Base-by-base conservation (phyloP, 371 early-diverging fungal species). In the Fennellomyces sp. region DNA sequence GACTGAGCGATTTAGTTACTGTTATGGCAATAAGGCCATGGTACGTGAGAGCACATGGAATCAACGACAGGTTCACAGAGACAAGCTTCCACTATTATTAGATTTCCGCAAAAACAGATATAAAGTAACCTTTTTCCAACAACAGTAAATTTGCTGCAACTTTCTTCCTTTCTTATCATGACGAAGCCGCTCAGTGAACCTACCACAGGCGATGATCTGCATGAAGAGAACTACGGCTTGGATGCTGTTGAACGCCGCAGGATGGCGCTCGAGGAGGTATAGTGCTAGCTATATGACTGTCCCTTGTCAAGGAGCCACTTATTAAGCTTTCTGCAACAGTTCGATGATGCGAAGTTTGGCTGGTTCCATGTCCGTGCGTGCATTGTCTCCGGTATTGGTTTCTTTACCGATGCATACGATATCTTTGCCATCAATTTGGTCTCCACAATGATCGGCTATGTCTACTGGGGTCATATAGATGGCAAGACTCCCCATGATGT, bases 391-490 rank as follows among this genome's bases (percentile, higher is more conserved):
- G 96, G 96, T 60, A 80, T 89, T 45, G 94, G 96, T 52, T 94
- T 93, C 82, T 92, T 91, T 68, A 93, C 94, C 10, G 94, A 94
- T 68, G 87, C 93, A 21, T 93, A 94, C 69, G 94, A 96, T 83
- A 84, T 92, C 42, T 96, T 94, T 60, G 88, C 90, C 49, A 93
- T 94, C 71, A 88, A 88, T 58, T 69, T 93, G 58, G 91, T 89
- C 33, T 83, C 93, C 2, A 72, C 88, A 12, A 91, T 91, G 87
- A 70, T 94, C 61, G 89, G 87, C 28, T 86, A 78, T 55, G 83
- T 88, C 3, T 93, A 90, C 74, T 90, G 72, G 57, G 54, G 63
- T 28, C 64, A 67, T 17, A 60, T 73, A 13, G 51, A 54, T 23
- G 76, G 77, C 59, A 72, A 71, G 30, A 66, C 84, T 10, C 88